Evolutionary conservation across 371 early-diverging fungal genomes (phyloP).

Genomic region (Nematocida major): DNA sequence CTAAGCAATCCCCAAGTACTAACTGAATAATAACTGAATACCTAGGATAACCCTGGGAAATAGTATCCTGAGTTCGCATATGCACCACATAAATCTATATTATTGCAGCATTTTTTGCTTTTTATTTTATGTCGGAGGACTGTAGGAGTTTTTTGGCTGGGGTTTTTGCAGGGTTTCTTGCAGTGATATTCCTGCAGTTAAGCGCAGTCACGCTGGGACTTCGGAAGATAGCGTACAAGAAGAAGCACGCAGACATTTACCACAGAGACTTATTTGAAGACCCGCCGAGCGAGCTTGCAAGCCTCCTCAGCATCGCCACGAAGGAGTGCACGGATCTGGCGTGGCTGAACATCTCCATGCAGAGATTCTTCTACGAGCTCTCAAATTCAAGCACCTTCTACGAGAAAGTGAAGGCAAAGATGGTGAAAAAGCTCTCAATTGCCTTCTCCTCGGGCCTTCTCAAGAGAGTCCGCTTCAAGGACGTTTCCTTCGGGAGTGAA

Average conservation of each 20-base stretch:
- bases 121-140: conserved; percentile 14
- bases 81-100: neutral
- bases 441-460: conserved; percentile 51
- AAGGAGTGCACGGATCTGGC: conserved; percentile 53
- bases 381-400: conserved; percentile 53
- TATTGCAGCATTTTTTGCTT: neutral
- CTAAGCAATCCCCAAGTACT: no score
- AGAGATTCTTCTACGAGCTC: conserved; percentile 57
- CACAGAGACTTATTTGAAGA: conserved; percentile 36
- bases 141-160: conserved; percentile 7
- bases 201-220: conserved; percentile 22
- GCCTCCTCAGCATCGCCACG: conserved; percentile 28
- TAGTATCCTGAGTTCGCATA: neutral
- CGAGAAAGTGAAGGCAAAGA: conserved; percentile 45
- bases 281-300: conserved; percentile 16
- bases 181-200: conserved; percentile 24
- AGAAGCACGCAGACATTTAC: conserved; percentile 31
- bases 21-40: no score
- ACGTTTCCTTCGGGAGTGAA: conserved; percentile 59
- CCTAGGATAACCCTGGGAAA: neutral
- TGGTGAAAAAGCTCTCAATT: conserved; percentile 53
- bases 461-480: conserved; percentile 51
- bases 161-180: neutral
- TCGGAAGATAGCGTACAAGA: conserved; percentile 17
- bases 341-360: conserved; percentile 62